A percentile compares a stretch with the other conserved stretches of the same genome.
Evolutionary conservation across 352 stramenopile species (phyloP).

Genomic region (Thalassiosira oceanica): DNA sequence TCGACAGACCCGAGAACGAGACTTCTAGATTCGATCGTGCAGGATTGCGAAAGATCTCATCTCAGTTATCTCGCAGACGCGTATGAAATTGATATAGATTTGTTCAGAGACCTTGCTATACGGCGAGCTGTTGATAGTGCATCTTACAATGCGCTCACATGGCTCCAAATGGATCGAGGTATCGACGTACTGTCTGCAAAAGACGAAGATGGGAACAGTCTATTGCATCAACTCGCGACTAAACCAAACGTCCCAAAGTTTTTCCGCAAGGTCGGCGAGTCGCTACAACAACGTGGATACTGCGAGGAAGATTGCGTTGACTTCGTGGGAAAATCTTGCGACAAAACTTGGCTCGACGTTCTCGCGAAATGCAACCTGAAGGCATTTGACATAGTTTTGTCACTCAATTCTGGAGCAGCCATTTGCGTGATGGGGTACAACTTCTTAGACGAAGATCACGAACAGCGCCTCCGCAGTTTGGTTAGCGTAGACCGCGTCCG

Average conservation of each 20-base stretch:
- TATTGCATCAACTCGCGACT: slow-evolving; percentile 26
- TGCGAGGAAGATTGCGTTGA: not conserved
- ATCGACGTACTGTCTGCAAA: slow-evolving; percentile 2
- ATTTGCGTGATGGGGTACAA: not conserved
- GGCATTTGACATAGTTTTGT: slow-evolving; percentile 2
- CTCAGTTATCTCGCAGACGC: slow-evolving; percentile 5
- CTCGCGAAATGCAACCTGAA: not conserved
- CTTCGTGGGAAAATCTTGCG: not conserved
- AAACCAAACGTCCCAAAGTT: slow-evolving; percentile 12
- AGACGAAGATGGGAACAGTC: slow-evolving; percentile 21
- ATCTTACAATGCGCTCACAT: slow-evolving; percentile 16
- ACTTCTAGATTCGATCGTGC: slow-evolving; percentile 17
- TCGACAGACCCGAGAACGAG: slow-evolving; percentile 10
- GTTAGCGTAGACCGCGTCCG: no score
- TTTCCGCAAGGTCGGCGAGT: slow-evolving; percentile 7
- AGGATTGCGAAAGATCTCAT: slow-evolving; percentile 17
- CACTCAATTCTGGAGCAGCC: not conserved
- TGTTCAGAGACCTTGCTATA: slow-evolving; percentile 12
- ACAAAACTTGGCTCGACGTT: slow-evolving; percentile 6
- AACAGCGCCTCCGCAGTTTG: no score
- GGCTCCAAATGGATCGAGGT: slow-evolving; percentile 17
- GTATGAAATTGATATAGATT: slow-evolving; percentile 21
- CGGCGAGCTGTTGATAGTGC: slow-evolving; percentile 9
- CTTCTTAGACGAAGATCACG: no score
- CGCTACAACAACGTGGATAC: no score